Evolutionary conservation across 352 stramenopile genomes (phyloP).

Genomic region (Phytopythium vexans): DNA sequence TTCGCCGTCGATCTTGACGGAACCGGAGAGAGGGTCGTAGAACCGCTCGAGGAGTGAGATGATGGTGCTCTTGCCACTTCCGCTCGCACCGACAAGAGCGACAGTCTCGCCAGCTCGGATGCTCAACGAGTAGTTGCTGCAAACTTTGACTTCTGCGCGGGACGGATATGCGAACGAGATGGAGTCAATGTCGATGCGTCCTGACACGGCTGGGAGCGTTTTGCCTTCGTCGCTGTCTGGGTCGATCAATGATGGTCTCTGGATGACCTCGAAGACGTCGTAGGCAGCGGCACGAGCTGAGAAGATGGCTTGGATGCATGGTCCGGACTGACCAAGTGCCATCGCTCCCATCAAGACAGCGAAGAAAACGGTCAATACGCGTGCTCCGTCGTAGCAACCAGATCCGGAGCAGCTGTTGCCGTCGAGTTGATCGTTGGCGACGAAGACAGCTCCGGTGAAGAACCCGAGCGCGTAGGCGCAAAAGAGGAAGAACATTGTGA

Average conservation of each 20-base stretch:
- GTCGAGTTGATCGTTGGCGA: constrained; percentile 32
- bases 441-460: constrained; percentile 51
- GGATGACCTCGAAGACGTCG: constrained; percentile 50
- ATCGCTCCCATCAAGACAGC: constrained; percentile 47
- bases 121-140: constrained; percentile 29
- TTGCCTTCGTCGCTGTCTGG: constrained; percentile 19
- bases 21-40: constrained; percentile 68
- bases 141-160: constrained; percentile 32
- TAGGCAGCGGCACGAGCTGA: constrained; percentile 33
- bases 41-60: constrained; percentile 89
- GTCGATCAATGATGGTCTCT: constrained; percentile 38
- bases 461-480: constrained; percentile 60
- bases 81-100: constrained; percentile 28
- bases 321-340: constrained; percentile 44
- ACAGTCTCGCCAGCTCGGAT: constrained; percentile 50
- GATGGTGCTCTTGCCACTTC: constrained; percentile 84
- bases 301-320: constrained; percentile 44
- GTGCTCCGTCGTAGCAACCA: constrained; percentile 42
- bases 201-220: constrained; percentile 16
- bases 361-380: constrained; percentile 52
- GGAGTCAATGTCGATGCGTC: constrained; percentile 58
- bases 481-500: constrained; percentile 48
- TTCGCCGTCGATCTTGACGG: constrained; percentile 18
- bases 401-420: constrained; percentile 15
- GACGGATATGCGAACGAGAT: constrained; percentile 61